phyloP scores from a whole-genome alignment of 768 basidiomycete species.

The Auriscalpium orientale region DNA sequence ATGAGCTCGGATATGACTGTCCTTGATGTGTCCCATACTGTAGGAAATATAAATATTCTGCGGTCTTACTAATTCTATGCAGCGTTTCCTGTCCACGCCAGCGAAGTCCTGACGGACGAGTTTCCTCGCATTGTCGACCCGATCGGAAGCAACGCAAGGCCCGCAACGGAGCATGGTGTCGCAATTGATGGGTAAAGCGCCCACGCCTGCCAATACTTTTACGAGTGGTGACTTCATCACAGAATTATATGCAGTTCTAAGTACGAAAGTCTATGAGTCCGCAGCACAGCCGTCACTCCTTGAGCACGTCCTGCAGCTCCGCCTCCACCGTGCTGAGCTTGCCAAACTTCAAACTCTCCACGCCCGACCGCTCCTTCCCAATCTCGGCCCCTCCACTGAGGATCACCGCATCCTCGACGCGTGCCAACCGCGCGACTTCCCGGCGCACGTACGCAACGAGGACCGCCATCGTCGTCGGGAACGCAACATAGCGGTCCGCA shows the following conservation, averaged over 20 bases:
- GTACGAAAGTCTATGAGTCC: not conserved
- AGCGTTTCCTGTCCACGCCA: no score
- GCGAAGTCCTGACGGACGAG: no score
- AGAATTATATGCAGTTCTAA: not conserved
- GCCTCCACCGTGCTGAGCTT: slow-evolving; percentile 3
- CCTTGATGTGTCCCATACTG: no score
- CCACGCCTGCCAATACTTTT: no score
- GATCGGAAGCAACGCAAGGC: no score
- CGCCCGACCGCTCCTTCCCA: slow-evolving; percentile 9
- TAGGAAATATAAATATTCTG: no score
- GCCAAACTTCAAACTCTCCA: slow-evolving; percentile 6
- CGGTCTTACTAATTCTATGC: no score
- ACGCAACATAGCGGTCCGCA: slow-evolving; percentile 60
- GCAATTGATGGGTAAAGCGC: no score
- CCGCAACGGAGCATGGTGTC: no score
- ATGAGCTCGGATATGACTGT: no score
- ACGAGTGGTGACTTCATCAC: not conserved
- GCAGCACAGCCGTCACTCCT: not conserved
- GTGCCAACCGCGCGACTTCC: slow-evolving; percentile 11
- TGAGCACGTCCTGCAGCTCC: not conserved
- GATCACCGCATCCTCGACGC: slow-evolving; percentile 7
- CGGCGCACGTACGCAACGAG: slow-evolving; percentile 34
- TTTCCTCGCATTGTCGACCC: no score
- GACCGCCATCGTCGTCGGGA: slow-evolving; percentile 67
- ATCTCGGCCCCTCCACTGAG: not conserved